phyloP scores from a whole-genome alignment of 2,329 filamentous ascomycete species.

The Fusarium poae region DNA sequence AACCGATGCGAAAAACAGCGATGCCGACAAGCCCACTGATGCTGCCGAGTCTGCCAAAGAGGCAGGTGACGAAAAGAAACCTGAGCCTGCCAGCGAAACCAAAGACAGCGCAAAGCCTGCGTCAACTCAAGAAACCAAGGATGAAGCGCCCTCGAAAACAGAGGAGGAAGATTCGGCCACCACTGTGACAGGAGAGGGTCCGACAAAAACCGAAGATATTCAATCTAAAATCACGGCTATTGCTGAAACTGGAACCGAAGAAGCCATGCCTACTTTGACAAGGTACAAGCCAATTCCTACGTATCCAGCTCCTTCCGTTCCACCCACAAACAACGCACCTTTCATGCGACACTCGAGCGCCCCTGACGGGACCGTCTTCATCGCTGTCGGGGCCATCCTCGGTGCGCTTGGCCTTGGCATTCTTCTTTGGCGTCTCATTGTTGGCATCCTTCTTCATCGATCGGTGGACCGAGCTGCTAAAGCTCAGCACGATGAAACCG shows the following conservation, averaged over 20 bases:
- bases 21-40: slow-evolving; percentile 25
- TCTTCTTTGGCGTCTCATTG: slow-evolving; percentile 86
- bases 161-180: slow-evolving; percentile 37
- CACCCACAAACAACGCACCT: slow-evolving; percentile 85
- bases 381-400: slow-evolving; percentile 89
- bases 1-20: slow-evolving; percentile 36
- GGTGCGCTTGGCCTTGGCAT: slow-evolving; percentile 86
- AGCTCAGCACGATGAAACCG: slow-evolving; percentile 76
- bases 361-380: slow-evolving; percentile 96
- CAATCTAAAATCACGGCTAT: slow-evolving; percentile 33
- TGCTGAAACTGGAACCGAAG: slow-evolving; percentile 35
- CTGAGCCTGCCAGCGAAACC: slow-evolving; percentile 29
- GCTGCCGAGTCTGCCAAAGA: slow-evolving; percentile 13
- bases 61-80: slow-evolving; percentile 20
- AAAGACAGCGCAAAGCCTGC: slow-evolving; percentile 27
- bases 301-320: slow-evolving; percentile 81
- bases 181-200: slow-evolving; percentile 35
- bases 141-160: slow-evolving; percentile 31
- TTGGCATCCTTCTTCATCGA: slow-evolving; percentile 92
- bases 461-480: slow-evolving; percentile 89
- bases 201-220: slow-evolving; percentile 32
- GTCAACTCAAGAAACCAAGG: slow-evolving; percentile 26
- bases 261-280: slow-evolving; percentile 60
- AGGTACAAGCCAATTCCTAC: slow-evolving; percentile 59
- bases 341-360: slow-evolving; percentile 90